Percentiles rank a stretch among this genome's conserved stretches.
Conservation (phyloP, 2,329 filamentous ascomycete genomes). For the Emergomyces pasteurianus region DNA sequence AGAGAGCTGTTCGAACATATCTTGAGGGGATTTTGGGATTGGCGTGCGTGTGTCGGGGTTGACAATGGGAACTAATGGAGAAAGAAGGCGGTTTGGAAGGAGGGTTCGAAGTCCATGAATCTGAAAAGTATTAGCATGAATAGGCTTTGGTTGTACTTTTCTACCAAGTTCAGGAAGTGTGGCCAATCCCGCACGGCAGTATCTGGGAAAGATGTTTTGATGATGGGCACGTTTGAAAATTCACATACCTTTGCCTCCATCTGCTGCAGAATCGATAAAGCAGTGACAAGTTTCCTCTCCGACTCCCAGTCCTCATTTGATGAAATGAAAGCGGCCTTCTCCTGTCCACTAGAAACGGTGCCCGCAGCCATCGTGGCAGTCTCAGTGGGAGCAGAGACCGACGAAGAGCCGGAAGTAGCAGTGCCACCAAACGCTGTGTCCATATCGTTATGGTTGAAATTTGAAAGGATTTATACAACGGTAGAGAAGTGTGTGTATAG, state of each 20-base stretch:
- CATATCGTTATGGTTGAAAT: not conserved
- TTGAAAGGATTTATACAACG: not conserved
- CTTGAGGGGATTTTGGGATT: slow-evolving; percentile 23
- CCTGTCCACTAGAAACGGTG: not conserved
- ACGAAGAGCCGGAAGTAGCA: not conserved
- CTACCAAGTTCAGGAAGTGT: not conserved
- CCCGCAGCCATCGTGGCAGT: not conserved
- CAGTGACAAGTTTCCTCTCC: slow-evolving; percentile 28
- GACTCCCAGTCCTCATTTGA: slow-evolving; percentile 17
- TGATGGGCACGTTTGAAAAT: not conserved
- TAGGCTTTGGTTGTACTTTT: slow-evolving; percentile 6
- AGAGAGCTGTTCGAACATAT: slow-evolving; percentile 24
- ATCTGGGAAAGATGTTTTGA: not conserved
- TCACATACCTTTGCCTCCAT: slow-evolving; percentile 20
- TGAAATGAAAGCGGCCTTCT: not conserved
- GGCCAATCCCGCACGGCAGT: not conserved
- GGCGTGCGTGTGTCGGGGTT: slow-evolving; percentile 17
- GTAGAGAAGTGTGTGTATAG: not conserved
- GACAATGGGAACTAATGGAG: slow-evolving; percentile 28
- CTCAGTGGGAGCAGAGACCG: not conserved
- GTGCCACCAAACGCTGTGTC: not conserved
- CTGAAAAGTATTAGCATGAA: slow-evolving; percentile 13
- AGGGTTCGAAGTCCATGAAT: slow-evolving; percentile 32
- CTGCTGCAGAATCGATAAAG: slow-evolving; percentile 29
- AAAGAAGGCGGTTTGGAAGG: slow-evolving; percentile 29